Conservation (phyloP, 345 rosid genomes). For the Durio zibethinus region DNA sequence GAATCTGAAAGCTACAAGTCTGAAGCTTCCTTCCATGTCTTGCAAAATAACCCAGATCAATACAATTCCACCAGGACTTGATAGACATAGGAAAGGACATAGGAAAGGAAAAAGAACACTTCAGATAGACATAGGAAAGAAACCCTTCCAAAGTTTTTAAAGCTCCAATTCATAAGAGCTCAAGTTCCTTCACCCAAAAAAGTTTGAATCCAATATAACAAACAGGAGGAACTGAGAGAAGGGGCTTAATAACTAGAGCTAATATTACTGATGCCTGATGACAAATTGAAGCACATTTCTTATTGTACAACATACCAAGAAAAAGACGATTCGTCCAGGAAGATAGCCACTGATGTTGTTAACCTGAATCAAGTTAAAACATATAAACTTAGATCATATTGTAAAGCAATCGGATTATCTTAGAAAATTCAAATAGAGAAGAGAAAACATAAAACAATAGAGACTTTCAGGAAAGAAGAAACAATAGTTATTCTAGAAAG, state of each 20-base stretch:
- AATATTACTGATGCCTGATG: neutral
- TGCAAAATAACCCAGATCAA: neutral
- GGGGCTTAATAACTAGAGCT: neutral
- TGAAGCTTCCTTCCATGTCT: neutral
- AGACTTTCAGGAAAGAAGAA: slow-evolving; percentile 14
- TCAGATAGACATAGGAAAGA: neutral
- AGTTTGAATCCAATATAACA: neutral
- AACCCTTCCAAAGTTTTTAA: slow-evolving; percentile 3
- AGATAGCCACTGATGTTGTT: slow-evolving; percentile 98
- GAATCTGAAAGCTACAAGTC: slow-evolving; percentile 1
- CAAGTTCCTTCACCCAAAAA: neutral
- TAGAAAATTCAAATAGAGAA: neutral
- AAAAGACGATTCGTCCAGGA: slow-evolving; percentile 97
- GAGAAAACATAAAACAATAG: neutral
- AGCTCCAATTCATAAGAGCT: neutral
- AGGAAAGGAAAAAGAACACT: neutral
- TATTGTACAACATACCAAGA: slow-evolving; percentile 63
- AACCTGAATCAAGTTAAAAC: slow-evolving; percentile 48
- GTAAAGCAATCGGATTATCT: neutral
- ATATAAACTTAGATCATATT: slow-evolving; percentile 8
- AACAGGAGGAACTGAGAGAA: neutral
- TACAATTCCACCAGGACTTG: neutral
- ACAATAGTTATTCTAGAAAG: neutral
- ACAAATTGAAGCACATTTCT: neutral
- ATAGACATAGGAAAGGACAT: neutral